Conservation (phyloP, 228 moss, liverwort and hornwort species). For the Sphagnum fallax region DNA sequence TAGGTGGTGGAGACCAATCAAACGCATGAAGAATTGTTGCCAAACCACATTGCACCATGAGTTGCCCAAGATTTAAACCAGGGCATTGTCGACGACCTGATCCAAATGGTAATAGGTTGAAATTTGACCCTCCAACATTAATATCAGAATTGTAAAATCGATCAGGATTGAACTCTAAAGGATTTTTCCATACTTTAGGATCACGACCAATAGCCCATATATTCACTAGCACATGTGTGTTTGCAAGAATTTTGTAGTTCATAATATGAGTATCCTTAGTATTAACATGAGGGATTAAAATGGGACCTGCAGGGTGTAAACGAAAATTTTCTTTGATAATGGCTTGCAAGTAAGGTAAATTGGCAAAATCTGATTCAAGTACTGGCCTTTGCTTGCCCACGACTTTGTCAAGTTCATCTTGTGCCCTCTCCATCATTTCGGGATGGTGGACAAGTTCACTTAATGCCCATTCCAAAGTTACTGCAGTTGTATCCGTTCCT, state of each 20-base stretch:
- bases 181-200: conserved; percentile 16
- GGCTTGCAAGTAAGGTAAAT: conserved; percentile 14
- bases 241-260: conserved; percentile 18
- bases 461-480: conserved; percentile 24
- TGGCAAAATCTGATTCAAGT: conserved; percentile 17
- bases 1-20: conserved; percentile 13
- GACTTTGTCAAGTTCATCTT: conserved; percentile 31
- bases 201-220: conserved; percentile 29
- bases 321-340: conserved; percentile 24
- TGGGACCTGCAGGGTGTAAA: conserved; percentile 14
- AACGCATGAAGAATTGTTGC: conserved; percentile 23
- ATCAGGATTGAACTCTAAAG: conserved; percentile 15
- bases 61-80: conserved; percentile 6
- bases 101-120: conserved; percentile 25
- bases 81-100: not conserved
- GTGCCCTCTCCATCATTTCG: not conserved
- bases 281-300: no score
- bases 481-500: conserved; percentile 21
- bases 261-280: conserved; percentile 2
- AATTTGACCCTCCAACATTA: conserved; percentile 20
- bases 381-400: conserved; percentile 18
- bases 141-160: conserved; percentile 10
- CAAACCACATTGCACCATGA: conserved; percentile 14
- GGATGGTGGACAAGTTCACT: conserved; percentile 24
- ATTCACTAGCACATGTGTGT: conserved; percentile 27